Evolutionary conservation across 2,329 filamentous ascomycete genomes (phyloP).

Genomic region (Pyrenochaeta sp.): DNA sequence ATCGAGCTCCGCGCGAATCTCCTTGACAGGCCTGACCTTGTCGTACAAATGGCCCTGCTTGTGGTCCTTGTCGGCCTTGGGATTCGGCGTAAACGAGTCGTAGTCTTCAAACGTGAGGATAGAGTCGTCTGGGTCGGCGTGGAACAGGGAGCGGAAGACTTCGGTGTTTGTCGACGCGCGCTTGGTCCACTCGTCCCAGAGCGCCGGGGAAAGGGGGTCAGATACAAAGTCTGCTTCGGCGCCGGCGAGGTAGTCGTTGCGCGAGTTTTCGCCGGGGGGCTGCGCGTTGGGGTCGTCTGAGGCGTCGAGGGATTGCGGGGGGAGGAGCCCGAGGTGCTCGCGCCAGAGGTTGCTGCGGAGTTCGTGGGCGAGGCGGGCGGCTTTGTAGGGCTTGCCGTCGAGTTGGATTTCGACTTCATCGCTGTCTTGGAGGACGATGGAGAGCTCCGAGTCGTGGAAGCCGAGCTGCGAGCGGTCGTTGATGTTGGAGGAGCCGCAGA

Average conservation of each 20-base stretch:
- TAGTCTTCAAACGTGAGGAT: slow-evolving; percentile 93
- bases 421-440: slow-evolving; percentile 87
- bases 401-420: slow-evolving; percentile 74
- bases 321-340: slow-evolving; percentile 85
- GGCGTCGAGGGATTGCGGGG: slow-evolving; percentile 73
- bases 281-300: slow-evolving; percentile 76
- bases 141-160: slow-evolving; percentile 80
- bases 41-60: slow-evolving; percentile 90
- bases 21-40: slow-evolving; percentile 66
- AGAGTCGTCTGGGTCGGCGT: slow-evolving; percentile 87
- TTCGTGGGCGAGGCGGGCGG: slow-evolving; percentile 81
- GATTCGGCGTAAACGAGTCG: slow-evolving; percentile 69
- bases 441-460: slow-evolving; percentile 88
- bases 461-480: slow-evolving; percentile 91
- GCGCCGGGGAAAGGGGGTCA: slow-evolving; percentile 65
- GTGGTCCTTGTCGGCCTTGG: slow-evolving; percentile 64
- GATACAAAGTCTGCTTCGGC: slow-evolving; percentile 68
- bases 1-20: slow-evolving; percentile 78
- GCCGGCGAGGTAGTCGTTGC: slow-evolving; percentile 78
- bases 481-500: slow-evolving; percentile 88
- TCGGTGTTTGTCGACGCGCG: slow-evolving; percentile 75
- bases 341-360: slow-evolving; percentile 85
- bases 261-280: slow-evolving; percentile 70
- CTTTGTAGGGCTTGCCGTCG: slow-evolving; percentile 78
- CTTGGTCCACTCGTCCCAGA: slow-evolving; percentile 71